Conservation (phyloP, 2,329 filamentous ascomycete species). For the Fusarium guadeloupense region DNA sequence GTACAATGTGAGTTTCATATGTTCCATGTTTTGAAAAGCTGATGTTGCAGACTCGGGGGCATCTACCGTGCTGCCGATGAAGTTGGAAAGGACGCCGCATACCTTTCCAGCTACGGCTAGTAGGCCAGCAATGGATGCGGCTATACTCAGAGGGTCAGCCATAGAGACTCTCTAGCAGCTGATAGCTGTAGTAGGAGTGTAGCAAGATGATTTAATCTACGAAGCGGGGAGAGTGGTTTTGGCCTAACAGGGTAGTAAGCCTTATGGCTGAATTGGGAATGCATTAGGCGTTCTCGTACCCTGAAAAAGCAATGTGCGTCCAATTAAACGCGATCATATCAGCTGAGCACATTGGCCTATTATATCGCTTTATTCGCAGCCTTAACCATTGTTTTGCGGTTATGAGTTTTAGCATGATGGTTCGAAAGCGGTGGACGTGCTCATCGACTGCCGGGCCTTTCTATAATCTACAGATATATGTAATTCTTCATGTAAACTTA, state of each 20-base stretch:
- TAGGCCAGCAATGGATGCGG: background rate
- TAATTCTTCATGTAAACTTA: too few relatives aligned
- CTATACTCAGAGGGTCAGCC: constrained; percentile 7
- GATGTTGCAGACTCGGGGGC: constrained; percentile 4
- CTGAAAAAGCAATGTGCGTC: background rate
- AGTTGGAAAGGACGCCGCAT: constrained; percentile 1
- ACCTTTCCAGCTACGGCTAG: constrained; percentile 6
- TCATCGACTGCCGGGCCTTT: too few relatives aligned
- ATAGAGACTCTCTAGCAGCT: background rate
- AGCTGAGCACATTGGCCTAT: too few relatives aligned
- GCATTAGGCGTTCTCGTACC: background rate
- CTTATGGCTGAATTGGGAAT: background rate
- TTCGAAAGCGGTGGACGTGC: too few relatives aligned
- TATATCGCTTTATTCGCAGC: too few relatives aligned
- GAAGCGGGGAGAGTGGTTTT: background rate
- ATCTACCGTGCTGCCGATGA: background rate
- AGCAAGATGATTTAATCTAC: background rate
- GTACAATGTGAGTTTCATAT: constrained; percentile 7
- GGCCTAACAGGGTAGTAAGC: background rate
- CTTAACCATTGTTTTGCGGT: too few relatives aligned
- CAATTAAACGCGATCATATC: background rate
- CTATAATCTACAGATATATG: too few relatives aligned
- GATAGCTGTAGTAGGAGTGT: too few relatives aligned
- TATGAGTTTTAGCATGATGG: too few relatives aligned
- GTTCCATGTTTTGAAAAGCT: background rate